A percentile compares a stretch with the other conserved stretches of the same genome.
Conservation (phyloP, 1,284 basidiomycete species). For the Marasmius oreades region DNA sequence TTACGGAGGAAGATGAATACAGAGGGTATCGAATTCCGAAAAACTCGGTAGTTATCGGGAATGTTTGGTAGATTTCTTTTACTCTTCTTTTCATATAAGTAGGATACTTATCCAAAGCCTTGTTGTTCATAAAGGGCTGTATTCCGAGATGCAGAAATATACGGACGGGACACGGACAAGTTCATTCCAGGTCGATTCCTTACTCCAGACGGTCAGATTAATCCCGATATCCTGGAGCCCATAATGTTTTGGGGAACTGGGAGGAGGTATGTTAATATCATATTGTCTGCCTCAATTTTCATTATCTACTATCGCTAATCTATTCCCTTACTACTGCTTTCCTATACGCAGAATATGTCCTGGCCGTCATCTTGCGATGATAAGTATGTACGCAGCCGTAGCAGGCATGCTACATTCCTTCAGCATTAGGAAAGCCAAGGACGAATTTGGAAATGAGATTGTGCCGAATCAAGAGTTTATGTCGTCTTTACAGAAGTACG, state of each 20-base stretch:
- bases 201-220: too few relatives aligned
- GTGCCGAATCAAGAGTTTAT: not conserved
- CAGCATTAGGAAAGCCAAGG: not conserved
- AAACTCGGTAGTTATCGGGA: constrained; percentile 21
- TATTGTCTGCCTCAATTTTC: not conserved
- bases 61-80: constrained; percentile 24
- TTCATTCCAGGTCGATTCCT: too few relatives aligned
- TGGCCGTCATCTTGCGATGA: constrained; percentile 3
- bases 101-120: too few relatives aligned
- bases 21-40: constrained; percentile 24
- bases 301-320: not conserved
- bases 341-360: constrained; percentile 3
- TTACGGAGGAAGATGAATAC: constrained; percentile 22
- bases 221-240: too few relatives aligned
- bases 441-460: constrained; percentile 7
- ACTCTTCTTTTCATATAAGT: too few relatives aligned
- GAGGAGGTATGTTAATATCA: not conserved
- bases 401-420: constrained; percentile 4
- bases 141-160: constrained; percentile 1
- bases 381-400: not conserved
- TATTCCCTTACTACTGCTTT: too few relatives aligned
- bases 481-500: constrained; percentile 1
- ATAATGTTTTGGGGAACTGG: constrained; percentile 11
- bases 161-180: too few relatives aligned
- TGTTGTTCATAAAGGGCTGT: constrained; percentile 5